Percentiles rank a stretch among this genome's conserved stretches.
phyloP scores from a whole-genome alignment of 2,329 filamentous ascomycete species.

The Colletotrichum ledebouriae region DNA sequence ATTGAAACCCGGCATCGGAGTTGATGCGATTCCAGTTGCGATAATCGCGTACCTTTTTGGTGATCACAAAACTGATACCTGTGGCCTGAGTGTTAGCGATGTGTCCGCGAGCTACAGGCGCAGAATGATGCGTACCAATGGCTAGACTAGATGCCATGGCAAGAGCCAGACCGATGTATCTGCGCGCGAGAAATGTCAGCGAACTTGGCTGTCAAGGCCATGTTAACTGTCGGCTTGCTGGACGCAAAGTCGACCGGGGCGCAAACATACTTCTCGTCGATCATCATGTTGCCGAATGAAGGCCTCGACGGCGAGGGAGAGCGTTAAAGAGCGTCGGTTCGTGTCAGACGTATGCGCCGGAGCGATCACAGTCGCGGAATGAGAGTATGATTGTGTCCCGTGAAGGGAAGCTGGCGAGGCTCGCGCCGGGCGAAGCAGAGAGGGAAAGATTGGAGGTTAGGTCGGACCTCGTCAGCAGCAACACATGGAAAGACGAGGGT shows the following conservation, averaged over 20 bases:
- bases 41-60: constrained; percentile 82
- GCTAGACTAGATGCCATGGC: constrained; percentile 81
- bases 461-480: constrained; percentile 40
- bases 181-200: constrained; percentile 56
- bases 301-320: constrained; percentile 29
- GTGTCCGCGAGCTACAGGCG: neutral
- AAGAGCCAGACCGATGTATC: constrained; percentile 82
- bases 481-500: constrained; percentile 37
- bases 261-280: constrained; percentile 45
- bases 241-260: constrained; percentile 19
- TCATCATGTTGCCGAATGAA: constrained; percentile 42
- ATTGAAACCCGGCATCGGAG: neutral
- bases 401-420: constrained; percentile 39
- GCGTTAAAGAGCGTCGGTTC: constrained; percentile 35
- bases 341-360: constrained; percentile 27
- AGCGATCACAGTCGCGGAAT: constrained; percentile 23
- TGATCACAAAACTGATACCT: constrained; percentile 98
- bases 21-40: constrained; percentile 2
- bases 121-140: constrained; percentile 69
- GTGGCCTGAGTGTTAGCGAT: constrained; percentile 45
- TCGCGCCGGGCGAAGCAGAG: constrained; percentile 46
- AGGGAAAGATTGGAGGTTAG: constrained; percentile 23
- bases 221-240: constrained; percentile 1
- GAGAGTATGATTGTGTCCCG: constrained; percentile 35
- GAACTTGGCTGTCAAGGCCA: constrained; percentile 27